phyloP scores from a whole-genome alignment of 176 grass and related monocot genomes.

The Rhynchospora breviuscula region DNA sequence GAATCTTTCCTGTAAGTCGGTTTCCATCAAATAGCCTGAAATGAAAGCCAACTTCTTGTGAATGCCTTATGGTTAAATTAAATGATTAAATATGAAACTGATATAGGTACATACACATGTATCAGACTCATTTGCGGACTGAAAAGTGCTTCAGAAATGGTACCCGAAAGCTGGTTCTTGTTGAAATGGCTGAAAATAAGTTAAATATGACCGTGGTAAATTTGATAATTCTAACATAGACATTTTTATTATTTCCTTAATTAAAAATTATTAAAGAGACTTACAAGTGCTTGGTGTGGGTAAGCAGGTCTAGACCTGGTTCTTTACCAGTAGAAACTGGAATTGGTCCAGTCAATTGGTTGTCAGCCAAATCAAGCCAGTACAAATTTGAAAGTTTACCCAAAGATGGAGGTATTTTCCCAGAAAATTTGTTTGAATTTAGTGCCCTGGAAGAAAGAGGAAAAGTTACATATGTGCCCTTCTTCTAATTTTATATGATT shows the following conservation, averaged over 20 bases:
- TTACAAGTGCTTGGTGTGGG: slow-evolving; percentile 78
- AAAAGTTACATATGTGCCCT: background rate
- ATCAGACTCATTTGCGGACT: slow-evolving; percentile 67
- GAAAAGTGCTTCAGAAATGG: slow-evolving; percentile 78
- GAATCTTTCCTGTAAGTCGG: slow-evolving; percentile 56
- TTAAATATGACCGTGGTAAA: background rate
- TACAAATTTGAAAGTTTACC: slow-evolving; percentile 84
- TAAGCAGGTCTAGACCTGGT: slow-evolving; percentile 72
- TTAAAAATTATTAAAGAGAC: slow-evolving; percentile 27
- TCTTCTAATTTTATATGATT: background rate
- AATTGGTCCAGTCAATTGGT: slow-evolving; percentile 59
- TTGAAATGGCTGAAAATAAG: slow-evolving; percentile 75
- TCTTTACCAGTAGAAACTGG: slow-evolving; percentile 47
- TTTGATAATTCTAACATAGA: background rate
- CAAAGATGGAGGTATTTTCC: slow-evolving; percentile 67
- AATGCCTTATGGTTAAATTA: background rate
- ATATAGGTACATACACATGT: slow-evolving; percentile 65
- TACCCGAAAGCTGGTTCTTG: slow-evolving; percentile 74
- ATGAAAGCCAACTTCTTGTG: slow-evolving; percentile 6
- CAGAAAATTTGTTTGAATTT: slow-evolving; percentile 73
- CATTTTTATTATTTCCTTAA: background rate
- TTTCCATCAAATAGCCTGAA: slow-evolving; percentile 89
- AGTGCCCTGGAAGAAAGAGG: slow-evolving; percentile 51
- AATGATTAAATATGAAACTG: background rate
- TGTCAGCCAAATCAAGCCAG: slow-evolving; percentile 83